Evolutionary conservation across 768 basidiomycete genomes (phyloP).

Genomic region (Glaciozyma martinii): DNA sequence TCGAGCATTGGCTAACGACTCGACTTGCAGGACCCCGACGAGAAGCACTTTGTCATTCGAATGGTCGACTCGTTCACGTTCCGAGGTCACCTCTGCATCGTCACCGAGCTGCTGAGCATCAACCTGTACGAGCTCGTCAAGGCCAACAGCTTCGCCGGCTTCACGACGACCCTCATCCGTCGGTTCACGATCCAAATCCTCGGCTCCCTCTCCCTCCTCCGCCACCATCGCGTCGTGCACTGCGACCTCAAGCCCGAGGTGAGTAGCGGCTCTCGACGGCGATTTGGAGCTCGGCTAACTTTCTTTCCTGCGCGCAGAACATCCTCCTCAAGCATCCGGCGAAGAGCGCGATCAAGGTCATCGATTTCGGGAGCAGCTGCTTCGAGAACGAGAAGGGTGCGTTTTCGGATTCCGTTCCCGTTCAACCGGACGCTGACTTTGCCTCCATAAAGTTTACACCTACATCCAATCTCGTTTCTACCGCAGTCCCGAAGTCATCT

Average conservation of each 20-base stretch:
- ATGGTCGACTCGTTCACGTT: slow-evolving; percentile 99
- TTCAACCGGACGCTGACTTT: not conserved
- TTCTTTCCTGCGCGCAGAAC: slow-evolving; percentile 52
- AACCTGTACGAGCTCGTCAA: slow-evolving; percentile 99
- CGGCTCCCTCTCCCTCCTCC: slow-evolving; percentile 79
- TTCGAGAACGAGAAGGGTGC: slow-evolving; percentile 90
- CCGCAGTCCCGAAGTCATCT: slow-evolving; percentile 86
- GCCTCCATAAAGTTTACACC: slow-evolving; percentile 66
- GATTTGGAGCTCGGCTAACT: not conserved
- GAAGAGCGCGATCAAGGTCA: slow-evolving; percentile 94
- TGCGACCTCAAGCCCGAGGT: slow-evolving; percentile 99
- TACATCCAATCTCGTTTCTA: slow-evolving; percentile 99
- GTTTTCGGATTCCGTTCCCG: slow-evolving; percentile 21
- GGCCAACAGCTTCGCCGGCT: slow-evolving; percentile 97
- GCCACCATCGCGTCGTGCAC: slow-evolving; percentile 94
- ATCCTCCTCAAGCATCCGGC: slow-evolving; percentile 87
- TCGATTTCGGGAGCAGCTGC: slow-evolving; percentile 98
- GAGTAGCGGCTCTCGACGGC: slow-evolving; percentile 33
- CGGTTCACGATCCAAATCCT: slow-evolving; percentile 96
- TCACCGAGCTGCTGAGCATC: slow-evolving; percentile 94
- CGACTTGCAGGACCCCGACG: slow-evolving; percentile 69
- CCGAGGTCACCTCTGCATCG: slow-evolving; percentile 93
- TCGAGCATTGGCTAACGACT: not conserved
- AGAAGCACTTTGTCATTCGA: slow-evolving; percentile 93
- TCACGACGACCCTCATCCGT: slow-evolving; percentile 86